A percentile compares a stretch with the other conserved stretches of the same genome.
phyloP scores from a whole-genome alignment of 352 stramenopile species.

The Phytophthora chlamydospora region DNA sequence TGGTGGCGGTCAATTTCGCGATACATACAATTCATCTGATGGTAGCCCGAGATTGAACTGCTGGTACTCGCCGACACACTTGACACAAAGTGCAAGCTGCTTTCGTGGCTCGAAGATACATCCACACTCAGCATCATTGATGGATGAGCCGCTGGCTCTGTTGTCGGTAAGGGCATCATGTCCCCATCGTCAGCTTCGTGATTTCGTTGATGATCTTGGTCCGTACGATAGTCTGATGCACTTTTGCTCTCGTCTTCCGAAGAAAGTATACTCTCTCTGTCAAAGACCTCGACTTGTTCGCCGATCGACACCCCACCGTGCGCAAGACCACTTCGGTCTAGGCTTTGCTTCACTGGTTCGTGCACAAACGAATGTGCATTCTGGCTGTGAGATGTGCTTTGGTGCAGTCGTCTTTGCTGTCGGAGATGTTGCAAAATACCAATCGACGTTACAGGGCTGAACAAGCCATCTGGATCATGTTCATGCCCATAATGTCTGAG shows the following conservation, averaged over 20 bases:
- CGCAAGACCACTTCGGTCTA: background rate
- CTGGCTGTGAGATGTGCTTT: slow-evolving; percentile 3
- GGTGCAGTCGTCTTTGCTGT: slow-evolving; percentile 26
- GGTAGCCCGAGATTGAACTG: slow-evolving; percentile 9
- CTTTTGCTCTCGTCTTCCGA: slow-evolving; percentile 21
- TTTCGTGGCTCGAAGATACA: slow-evolving; percentile 9
- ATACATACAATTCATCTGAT: slow-evolving; percentile 6
- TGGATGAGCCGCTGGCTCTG: slow-evolving; percentile 8
- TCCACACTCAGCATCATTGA: slow-evolving; percentile 12
- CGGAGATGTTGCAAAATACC: slow-evolving; percentile 33
- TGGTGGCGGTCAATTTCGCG: slow-evolving; percentile 27
- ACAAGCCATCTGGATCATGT: slow-evolving; percentile 7
- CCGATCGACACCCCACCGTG: background rate
- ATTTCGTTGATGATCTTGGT: slow-evolving; percentile 1
- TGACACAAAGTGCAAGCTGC: slow-evolving; percentile 2
- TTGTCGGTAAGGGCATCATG: background rate
- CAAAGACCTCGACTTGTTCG: background rate
- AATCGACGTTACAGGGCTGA: slow-evolving; percentile 15
- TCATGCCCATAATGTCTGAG: background rate
- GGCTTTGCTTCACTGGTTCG: background rate
- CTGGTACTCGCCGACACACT: slow-evolving; percentile 28
- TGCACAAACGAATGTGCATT: background rate
- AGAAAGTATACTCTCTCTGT: slow-evolving; percentile 8
- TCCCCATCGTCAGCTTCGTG: background rate
- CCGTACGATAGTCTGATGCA: background rate